A percentile compares a stretch with the other conserved stretches of the same genome.
Evolutionary conservation across 495 filamentous ascomycete genomes (phyloP).

Genomic region (Xylaria cubensis): DNA sequence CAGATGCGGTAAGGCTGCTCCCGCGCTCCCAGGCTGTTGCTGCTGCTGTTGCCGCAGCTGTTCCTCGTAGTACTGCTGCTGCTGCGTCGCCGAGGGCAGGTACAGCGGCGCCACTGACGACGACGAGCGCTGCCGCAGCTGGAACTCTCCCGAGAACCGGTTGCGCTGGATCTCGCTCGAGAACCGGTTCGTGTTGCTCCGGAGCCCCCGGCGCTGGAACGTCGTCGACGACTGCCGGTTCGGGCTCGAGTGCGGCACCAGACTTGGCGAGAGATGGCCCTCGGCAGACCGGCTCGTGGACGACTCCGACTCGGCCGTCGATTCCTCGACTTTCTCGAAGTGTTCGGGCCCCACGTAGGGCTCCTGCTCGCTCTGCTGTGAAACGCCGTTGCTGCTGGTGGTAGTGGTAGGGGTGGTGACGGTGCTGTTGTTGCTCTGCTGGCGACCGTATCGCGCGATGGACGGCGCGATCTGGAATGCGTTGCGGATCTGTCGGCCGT

Average conservation of each 20-base stretch:
- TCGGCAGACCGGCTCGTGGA: background rate
- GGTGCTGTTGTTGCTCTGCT: background rate
- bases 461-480: conserved; percentile 39
- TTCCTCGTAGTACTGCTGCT: conserved; percentile 4
- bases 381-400: background rate
- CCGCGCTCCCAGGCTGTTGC: background rate
- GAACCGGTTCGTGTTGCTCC: conserved; percentile 18
- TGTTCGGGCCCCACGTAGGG: conserved; percentile 23
- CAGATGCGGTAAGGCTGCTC: background rate
- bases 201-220: conserved; percentile 20
- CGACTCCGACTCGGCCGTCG: conserved; percentile 14
- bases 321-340: conserved; percentile 29
- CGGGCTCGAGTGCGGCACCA: conserved; percentile 13
- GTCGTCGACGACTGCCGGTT: conserved; percentile 9
- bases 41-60: background rate
- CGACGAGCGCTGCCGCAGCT: conserved; percentile 26
- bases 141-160: conserved; percentile 26
- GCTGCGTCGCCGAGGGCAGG: conserved; percentile 21
- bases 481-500: conserved; percentile 36
- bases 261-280: conserved; percentile 11
- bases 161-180: conserved; percentile 25
- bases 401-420: background rate
- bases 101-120: conserved; percentile 24
- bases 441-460: conserved; percentile 24
- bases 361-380: conserved; percentile 5